Conservation (phyloP, 2,329 filamentous ascomycete species). For the Aspergillus neotritici region DNA sequence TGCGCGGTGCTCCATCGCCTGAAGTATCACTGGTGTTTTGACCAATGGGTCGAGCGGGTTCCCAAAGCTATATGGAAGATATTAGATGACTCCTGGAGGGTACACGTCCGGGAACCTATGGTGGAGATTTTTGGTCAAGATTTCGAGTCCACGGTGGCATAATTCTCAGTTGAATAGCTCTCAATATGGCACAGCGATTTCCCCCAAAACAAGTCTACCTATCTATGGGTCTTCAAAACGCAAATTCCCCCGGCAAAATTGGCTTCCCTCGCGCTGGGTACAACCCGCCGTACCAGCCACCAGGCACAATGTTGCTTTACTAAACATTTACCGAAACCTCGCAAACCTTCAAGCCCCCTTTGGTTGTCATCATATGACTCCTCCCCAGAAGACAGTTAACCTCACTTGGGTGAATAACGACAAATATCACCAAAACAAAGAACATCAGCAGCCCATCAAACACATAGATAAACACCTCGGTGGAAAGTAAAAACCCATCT, state of each 20-base stretch:
- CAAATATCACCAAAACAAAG: conserved; percentile 18
- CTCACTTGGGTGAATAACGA: conserved; percentile 21
- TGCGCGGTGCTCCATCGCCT: conserved; percentile 55
- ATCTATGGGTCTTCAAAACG: too few relatives aligned
- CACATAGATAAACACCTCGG: conserved; percentile 27
- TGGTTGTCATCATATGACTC: conserved; percentile 13
- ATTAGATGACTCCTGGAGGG: conserved; percentile 28
- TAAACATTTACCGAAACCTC: conserved; percentile 10
- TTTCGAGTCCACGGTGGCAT: conserved; percentile 9
- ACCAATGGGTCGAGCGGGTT: conserved; percentile 60
- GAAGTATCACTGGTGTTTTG: conserved; percentile 59
- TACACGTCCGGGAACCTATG: conserved; percentile 28
- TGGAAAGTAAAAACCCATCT: conserved; percentile 21
- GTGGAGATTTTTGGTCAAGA: conserved; percentile 23
- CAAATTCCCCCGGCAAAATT: too few relatives aligned
- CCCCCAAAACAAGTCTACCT: neutral
- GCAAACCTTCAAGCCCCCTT: conserved; percentile 13
- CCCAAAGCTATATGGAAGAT: conserved; percentile 53
- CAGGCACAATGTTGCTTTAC: neutral
- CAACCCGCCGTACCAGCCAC: too few relatives aligned
- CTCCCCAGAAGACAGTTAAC: conserved; percentile 18
- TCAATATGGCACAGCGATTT: too few relatives aligned
- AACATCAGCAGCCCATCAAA: conserved; percentile 29
- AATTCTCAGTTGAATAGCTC: neutral
- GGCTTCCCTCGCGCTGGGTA: too few relatives aligned